Base-by-base conservation (phyloP, 164 flowering plant genomes). In the Berberis vulgaris region DNA sequence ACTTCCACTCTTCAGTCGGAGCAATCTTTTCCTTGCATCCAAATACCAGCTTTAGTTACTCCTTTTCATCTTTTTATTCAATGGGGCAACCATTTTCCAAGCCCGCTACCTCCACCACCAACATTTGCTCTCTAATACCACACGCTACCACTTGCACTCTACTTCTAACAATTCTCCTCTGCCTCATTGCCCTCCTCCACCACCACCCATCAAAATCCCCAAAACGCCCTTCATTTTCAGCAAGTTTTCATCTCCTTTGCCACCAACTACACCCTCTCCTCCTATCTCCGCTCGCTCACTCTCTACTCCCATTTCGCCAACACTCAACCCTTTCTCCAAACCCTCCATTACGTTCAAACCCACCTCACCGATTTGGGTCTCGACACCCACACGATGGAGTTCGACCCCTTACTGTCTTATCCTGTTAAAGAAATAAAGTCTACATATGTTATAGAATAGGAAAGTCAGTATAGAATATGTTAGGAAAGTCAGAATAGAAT, bases 271-370 rank as follows among this genome's bases (percentile, higher is more conserved):
- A 83, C 95, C 69, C 10, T 94, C 79, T 65, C 96, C 42, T 6
- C 81, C 54, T 80, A 83, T 83, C 97, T 90, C 65, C 85, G 79
- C 54, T 68, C 77, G 65, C 93, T 94, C 65, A 90, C 98, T 60
- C 76, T 62, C 12, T 83, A 73, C 61, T 91, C 97, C 58, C 98
- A 94, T 72, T 80, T 91, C 66, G 95, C 98, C 57, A 97, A 97
- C 11, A 90, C 98, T 4, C 54, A 64, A 2, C 71, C 71, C 49
- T 74, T 84, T 10, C 62, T 67, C 13, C 64, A 62, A 43, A 73
- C 88, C 12, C 63, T 75, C 8, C 62, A 59, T 38, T 82, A 76
- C 71, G 88, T 91, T 54, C 64, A 55, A 3, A 12, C 71, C 70
- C 84, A 80, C 43, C 80, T 91, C 78, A 49, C 62, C 41, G 67